phyloP scores from a whole-genome alignment of 371 early-diverging fungal genomes.

The Rhizopus sp. region DNA sequence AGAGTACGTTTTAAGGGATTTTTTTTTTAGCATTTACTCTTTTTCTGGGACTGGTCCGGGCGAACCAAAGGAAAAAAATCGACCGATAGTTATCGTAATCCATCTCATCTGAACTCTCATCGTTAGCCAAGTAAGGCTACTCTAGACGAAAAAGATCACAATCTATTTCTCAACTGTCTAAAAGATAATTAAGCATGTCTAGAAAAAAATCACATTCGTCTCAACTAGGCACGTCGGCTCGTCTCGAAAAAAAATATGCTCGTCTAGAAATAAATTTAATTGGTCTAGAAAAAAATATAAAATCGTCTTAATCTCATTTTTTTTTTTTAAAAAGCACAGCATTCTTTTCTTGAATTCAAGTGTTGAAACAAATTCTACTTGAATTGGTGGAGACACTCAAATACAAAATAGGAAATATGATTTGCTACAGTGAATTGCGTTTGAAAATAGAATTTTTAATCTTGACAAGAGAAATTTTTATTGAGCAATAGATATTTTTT shows the following conservation, averaged over 20 bases:
- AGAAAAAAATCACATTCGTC: neutral
- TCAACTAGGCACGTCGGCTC: neutral
- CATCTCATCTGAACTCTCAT: conserved; percentile 13
- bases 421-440: too few relatives aligned
- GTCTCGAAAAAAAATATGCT: too few relatives aligned
- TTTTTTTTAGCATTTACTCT: conserved; percentile 10
- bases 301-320: too few relatives aligned
- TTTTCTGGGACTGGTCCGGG: conserved; percentile 13
- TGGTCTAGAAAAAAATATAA: too few relatives aligned
- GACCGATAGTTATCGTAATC: conserved; percentile 11
- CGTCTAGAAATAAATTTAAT: too few relatives aligned
- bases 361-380: too few relatives aligned
- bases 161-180: conserved; percentile 5
- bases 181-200: conserved; percentile 4
- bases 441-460: too few relatives aligned
- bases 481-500: too few relatives aligned
- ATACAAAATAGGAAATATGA: too few relatives aligned
- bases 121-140: conserved; percentile 16
- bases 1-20: conserved; percentile 13
- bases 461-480: too few relatives aligned
- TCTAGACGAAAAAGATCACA: conserved; percentile 16
- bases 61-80: conserved; percentile 4
- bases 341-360: conserved; percentile 1
- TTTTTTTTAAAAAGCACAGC: conserved; percentile 3
- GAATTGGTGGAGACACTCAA: too few relatives aligned